Base-by-base conservation (phyloP, 2,329 filamentous ascomycete genomes). In the Penicillium aurantiogriseum region DNA sequence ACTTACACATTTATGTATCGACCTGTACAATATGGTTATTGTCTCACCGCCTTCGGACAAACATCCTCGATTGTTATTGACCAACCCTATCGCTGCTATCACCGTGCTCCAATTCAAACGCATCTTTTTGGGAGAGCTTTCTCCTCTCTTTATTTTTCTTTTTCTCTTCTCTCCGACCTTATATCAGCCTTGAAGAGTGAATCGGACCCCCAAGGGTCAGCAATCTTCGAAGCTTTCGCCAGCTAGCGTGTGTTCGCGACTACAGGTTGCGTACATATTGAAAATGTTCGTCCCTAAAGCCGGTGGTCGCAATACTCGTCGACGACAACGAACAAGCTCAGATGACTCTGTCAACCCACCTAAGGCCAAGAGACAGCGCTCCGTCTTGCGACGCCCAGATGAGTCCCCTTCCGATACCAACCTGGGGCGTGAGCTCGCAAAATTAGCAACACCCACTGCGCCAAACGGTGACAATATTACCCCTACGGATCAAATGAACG, bases 351-450 rank as follows among this genome's bases (percentile, higher is more conserved):
- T 76, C 38, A 77, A 78, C 42, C 72, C 74, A 49, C 78, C 77
- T 19, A 75, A 73, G 57, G 73, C 79, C 13, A 81, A 81, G 67
- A 73, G 77, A 62, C 77, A 79, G 61, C 73, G 78, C 58, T 79
- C 78, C n/a, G 69, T 68, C 36, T 62, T 79, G 39, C 73, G 73
- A 10, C 69, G 73, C 61, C 69, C 73, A 50, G 69, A 68, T n/a
- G 70, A 75, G 44, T 62, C 67, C 44, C 63, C 57, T 58, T 57
- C 69, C 44, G 55, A 63, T 38, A 57, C 45, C 33, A 59, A 59
- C 9, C 54, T 61, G 36, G 63, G 66, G n/a, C 58, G 60, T 45
- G 63, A 66, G 57, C 45, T 63, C 42, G 54, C 51, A 36, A 60
- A 65, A 47, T 38, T 59, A 29, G 39, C 61, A 50, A 50, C 56